These are phyloP conservation scores for Yarrowia sp. DNA, from an alignment of 805 yeast genomes.

Conservation along the genomic window DNA sequence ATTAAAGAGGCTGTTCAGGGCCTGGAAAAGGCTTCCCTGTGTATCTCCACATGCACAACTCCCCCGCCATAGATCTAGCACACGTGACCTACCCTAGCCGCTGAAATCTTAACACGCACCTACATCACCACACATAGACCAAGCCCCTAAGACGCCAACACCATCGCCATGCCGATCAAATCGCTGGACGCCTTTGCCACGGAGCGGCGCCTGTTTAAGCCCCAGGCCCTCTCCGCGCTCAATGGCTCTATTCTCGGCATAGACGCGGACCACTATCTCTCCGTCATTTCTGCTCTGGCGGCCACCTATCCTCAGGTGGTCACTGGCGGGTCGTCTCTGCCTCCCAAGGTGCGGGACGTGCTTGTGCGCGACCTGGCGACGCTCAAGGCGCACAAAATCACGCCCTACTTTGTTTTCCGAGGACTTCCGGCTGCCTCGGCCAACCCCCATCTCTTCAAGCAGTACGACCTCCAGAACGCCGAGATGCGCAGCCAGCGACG, in stretches of 20 bases:
- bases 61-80: background rate
- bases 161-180: constrained; percentile 40
- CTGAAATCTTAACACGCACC: constrained; percentile 26
- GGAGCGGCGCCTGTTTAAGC: constrained; percentile 61
- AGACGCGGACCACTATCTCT: constrained; percentile 76
- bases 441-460: constrained; percentile 32
- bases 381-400: constrained; percentile 59
- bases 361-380: constrained; percentile 59
- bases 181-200: constrained; percentile 66
- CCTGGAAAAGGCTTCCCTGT: no score
- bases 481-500: constrained; percentile 30
- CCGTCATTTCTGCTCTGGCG: constrained; percentile 44
- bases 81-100: constrained; percentile 25
- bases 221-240: constrained; percentile 62
- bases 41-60: background rate
- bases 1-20: no score
- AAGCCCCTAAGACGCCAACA: constrained; percentile 20
- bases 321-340: constrained; percentile 35
- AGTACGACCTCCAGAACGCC: constrained; percentile 26
- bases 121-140: constrained; percentile 19
- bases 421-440: constrained; percentile 54
- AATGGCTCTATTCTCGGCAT: constrained; percentile 72
- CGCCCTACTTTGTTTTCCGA: constrained; percentile 76
- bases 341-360: constrained; percentile 61
- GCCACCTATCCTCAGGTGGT: constrained; percentile 19